Percentiles rank a stretch among this genome's conserved stretches.
phyloP scores from a whole-genome alignment of 768 basidiomycete species.

The Suillus subaureus region DNA sequence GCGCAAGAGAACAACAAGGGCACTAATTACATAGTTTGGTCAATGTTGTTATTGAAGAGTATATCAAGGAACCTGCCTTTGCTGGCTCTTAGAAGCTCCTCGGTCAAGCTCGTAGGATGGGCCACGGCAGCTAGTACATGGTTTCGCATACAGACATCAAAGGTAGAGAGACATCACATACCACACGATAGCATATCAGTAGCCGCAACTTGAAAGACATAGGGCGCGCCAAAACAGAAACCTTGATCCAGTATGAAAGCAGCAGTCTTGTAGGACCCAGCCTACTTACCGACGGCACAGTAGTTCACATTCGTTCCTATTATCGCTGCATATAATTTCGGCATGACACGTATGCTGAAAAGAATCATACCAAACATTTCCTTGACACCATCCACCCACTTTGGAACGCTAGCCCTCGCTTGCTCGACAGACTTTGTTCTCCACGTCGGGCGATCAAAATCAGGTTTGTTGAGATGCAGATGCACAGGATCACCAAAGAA shows the following conservation, averaged over 20 bases:
- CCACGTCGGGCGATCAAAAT: conserved; percentile 46
- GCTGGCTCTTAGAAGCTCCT: conserved; percentile 48
- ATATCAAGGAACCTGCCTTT: conserved; percentile 40
- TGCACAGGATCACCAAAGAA: conserved; percentile 61
- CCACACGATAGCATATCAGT: conserved; percentile 52
- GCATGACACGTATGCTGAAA: conserved; percentile 14
- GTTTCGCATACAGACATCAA: background rate
- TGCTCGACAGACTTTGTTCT: conserved; percentile 34
- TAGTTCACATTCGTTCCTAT: conserved; percentile 37
- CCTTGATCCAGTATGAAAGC: conserved; percentile 33
- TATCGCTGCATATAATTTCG: conserved; percentile 16
- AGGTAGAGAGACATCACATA: conserved; percentile 20
- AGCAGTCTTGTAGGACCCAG: background rate
- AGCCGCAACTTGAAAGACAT: conserved; percentile 46
- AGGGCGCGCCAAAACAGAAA: conserved; percentile 62
- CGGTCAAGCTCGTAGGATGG: conserved; percentile 53
- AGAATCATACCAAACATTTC: conserved; percentile 45
- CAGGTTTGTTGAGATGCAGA: conserved; percentile 38
- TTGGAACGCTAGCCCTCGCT: conserved; percentile 44
- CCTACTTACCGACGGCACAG: conserved; percentile 45
- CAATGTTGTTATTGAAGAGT: background rate
- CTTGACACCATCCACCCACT: conserved; percentile 55
- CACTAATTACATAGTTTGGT: conserved; percentile 33
- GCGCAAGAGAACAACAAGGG: conserved; percentile 59
- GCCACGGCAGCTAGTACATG: conserved; percentile 49